Base-by-base conservation (phyloP, 2,329 filamentous ascomycete genomes). In the Diplodia mutila region DNA sequence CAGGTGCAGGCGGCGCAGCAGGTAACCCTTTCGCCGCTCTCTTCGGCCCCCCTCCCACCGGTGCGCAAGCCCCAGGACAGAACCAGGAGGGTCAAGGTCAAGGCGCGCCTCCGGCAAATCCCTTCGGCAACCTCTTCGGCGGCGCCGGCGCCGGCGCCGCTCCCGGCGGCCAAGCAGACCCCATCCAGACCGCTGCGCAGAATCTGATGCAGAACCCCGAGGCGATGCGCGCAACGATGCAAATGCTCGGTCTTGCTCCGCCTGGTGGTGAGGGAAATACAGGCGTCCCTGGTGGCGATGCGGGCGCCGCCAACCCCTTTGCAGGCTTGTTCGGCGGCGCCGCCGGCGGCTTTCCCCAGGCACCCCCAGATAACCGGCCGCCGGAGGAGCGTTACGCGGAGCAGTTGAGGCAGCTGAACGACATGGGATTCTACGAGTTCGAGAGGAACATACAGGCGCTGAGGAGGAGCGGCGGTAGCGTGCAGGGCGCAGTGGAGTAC, bases 351-450 rank as follows among this genome's bases (percentile, higher is more conserved):
- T 54, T 37, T 3, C 51, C 59, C 5, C 71, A 76, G 42, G 61
- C 63, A 16, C 91, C 93, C 5, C 80, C 86, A 2, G 95, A 99
- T 80, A 97, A 86, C 75, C 87, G 94, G 70, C 94, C 95, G 4
- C 94, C 95, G 0, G 95, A 99, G 83, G 95, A 98, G 80, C 85
- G 92, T 68, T 99, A 97, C 74, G 93, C 91, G 3, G 89, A 92
- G 37, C 94, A 99, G 80, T 84, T 99, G 61, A 86, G 93, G 69
- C 93, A 98, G 81, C 82, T 99, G 70, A 99, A 99, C 78, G 95
- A 98, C 72, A 99, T 99, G 95, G 95, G 95, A 3, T 99, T 99
- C 81, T 97, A 89, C 77, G 94, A 99, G 76, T 99, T 98, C 75
- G 94, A 99, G 64, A 84, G 91, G 72, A 99, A 99, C 73, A 88